Conservation (phyloP, 495 filamentous ascomycete genomes). For the Penicillium argentinense region DNA sequence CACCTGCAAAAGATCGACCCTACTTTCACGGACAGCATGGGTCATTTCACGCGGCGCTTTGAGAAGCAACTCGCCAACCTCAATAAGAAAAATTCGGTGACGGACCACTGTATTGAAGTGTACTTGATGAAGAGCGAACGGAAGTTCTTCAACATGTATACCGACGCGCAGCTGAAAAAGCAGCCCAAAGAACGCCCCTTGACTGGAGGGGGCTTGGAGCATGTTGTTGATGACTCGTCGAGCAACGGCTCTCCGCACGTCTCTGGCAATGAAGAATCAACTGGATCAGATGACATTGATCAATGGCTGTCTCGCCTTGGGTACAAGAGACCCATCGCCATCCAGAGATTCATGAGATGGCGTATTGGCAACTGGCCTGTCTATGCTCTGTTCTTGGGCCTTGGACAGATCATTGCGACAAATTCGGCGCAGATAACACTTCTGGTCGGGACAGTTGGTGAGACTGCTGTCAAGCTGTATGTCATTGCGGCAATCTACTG, state of each 20-base stretch:
- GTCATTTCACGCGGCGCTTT: constrained; percentile 56
- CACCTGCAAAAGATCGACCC: constrained; percentile 64
- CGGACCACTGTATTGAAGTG: constrained; percentile 60
- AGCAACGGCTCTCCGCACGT: neutral
- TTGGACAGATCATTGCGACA: constrained; percentile 65
- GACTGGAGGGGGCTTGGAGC: constrained; percentile 2
- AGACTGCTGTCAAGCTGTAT: constrained; percentile 63
- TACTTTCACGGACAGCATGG: constrained; percentile 65
- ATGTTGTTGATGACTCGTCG: neutral
- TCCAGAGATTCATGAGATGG: constrained; percentile 29
- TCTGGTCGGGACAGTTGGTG: constrained; percentile 57
- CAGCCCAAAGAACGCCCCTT: constrained; percentile 14
- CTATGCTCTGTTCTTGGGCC: constrained; percentile 62
- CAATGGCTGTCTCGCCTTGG: constrained; percentile 45
- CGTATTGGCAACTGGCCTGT: constrained; percentile 58
- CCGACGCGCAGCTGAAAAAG: constrained; percentile 49
- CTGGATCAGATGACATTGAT: constrained; percentile 41
- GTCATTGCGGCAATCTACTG: constrained; percentile 62
- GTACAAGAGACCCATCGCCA: constrained; percentile 22
- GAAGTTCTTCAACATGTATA: constrained; percentile 60
- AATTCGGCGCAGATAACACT: constrained; percentile 71
- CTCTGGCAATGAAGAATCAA: neutral
- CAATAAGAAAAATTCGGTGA: constrained; percentile 53
- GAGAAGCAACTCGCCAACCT: constrained; percentile 50
- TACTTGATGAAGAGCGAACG: constrained; percentile 64